phyloP scores from a whole-genome alignment of 2,329 filamentous ascomycete species.

The Aspergillus persii region DNA sequence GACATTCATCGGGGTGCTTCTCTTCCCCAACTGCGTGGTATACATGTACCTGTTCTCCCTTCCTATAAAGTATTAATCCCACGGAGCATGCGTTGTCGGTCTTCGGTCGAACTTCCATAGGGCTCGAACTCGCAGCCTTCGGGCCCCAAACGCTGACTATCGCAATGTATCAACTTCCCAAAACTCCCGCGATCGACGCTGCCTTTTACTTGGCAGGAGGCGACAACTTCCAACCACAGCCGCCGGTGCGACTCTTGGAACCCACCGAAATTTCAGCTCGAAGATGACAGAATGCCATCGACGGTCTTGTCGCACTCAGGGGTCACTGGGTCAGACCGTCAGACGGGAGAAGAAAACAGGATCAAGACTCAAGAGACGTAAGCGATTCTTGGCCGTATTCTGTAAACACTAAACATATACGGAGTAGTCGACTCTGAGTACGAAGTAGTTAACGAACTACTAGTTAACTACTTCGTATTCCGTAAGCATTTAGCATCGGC shows the following conservation, averaged over 20 bases:
- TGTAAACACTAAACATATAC: too few relatives aligned
- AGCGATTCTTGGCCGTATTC: too few relatives aligned
- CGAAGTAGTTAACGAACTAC: too few relatives aligned
- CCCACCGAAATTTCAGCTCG: not conserved
- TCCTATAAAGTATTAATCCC: too few relatives aligned
- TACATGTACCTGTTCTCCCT: not conserved
- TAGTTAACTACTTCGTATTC: too few relatives aligned
- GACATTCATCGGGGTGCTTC: not conserved
- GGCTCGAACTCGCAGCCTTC: not conserved
- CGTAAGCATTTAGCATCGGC: too few relatives aligned
- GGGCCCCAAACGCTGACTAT: not conserved
- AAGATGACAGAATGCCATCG: not conserved
- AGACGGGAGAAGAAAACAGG: too few relatives aligned
- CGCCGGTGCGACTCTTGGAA: not conserved
- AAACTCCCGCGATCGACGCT: not conserved
- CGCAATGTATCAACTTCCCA: not conserved
- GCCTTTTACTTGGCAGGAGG: not conserved
- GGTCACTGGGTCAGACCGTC: too few relatives aligned
- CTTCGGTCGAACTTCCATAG: not conserved
- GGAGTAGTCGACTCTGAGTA: too few relatives aligned
- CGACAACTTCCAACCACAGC: too few relatives aligned
- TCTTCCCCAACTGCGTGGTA: not conserved
- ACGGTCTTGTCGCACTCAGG: not conserved
- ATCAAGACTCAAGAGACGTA: too few relatives aligned
- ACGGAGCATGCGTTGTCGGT: too few relatives aligned